A percentile compares a stretch with the other conserved stretches of the same genome.
These are phyloP conservation scores for Paralagenidium karlingii DNA, from an alignment of 352 stramenopile genomes.

Conservation along the genomic window DNA sequence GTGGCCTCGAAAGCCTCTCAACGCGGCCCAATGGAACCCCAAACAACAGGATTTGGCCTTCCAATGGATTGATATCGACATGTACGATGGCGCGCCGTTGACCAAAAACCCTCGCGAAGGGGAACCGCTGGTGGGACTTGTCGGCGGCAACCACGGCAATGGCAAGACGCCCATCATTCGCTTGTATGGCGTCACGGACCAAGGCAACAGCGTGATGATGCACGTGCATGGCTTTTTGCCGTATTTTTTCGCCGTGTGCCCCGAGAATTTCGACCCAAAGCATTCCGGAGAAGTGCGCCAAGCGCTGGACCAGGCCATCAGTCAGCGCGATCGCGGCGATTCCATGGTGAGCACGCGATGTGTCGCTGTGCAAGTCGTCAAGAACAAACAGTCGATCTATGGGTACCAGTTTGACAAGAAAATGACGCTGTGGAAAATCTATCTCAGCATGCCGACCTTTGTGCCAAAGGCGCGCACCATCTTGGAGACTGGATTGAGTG, in stretches of 20 bases:
- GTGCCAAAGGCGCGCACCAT: slow-evolving; percentile 88
- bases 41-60: slow-evolving; percentile 41
- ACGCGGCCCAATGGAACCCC: slow-evolving; percentile 21
- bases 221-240: slow-evolving; percentile 97
- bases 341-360: slow-evolving; percentile 18
- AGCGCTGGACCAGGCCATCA: slow-evolving; percentile 38
- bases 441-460: slow-evolving; percentile 89
- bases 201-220: slow-evolving; percentile 92
- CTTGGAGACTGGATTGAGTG: slow-evolving; percentile 76
- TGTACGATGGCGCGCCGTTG: slow-evolving; percentile 89
- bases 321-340: slow-evolving; percentile 35
- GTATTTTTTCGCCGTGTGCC: slow-evolving; percentile 93
- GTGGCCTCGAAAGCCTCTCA: slow-evolving; percentile 40
- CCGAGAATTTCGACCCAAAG: slow-evolving; percentile 42
- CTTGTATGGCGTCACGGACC: slow-evolving; percentile 92
- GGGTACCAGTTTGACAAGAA: slow-evolving; percentile 72
- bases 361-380: slow-evolving; percentile 60
- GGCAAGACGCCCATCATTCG: slow-evolving; percentile 89
- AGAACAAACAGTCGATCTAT: slow-evolving; percentile 77
- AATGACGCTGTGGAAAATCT: slow-evolving; percentile 84
- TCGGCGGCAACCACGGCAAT: slow-evolving; percentile 88
- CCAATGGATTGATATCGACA: slow-evolving; percentile 99
- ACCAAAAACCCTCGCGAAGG: slow-evolving; percentile 74
- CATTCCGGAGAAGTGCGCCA: slow-evolving; percentile 58
- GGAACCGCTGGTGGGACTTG: slow-evolving; percentile 32